A percentile compares a stretch with the other conserved stretches of the same genome.
Conservation (phyloP, 768 basidiomycete genomes). For the Trametes elegans region DNA sequence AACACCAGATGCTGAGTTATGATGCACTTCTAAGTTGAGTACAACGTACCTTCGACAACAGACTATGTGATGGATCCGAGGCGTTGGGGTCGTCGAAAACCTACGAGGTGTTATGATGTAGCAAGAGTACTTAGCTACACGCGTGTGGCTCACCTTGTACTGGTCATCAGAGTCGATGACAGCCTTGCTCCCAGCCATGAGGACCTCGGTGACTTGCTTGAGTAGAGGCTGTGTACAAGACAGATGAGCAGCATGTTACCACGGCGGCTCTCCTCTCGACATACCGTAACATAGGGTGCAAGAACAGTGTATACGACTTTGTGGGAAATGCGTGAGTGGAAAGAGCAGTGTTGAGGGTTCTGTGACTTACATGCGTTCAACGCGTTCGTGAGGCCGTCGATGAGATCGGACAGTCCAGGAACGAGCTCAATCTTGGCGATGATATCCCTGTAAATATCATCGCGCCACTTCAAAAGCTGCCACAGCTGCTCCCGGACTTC, state of each 20-base stretch:
- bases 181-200: constrained; percentile 62
- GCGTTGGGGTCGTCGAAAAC: constrained; percentile 67
- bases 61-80: constrained; percentile 71
- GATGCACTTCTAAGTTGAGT: not conserved
- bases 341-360: no score
- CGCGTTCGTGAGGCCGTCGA: constrained; percentile 62
- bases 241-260: not conserved
- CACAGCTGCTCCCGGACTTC: constrained; percentile 58
- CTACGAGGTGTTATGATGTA: no score
- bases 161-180: constrained; percentile 72
- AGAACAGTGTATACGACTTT: constrained; percentile 68
- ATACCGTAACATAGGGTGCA: constrained; percentile 61
- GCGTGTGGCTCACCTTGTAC: constrained; percentile 56
- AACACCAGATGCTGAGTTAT: not conserved
- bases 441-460: constrained; percentile 53
- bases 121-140: no score
- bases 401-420: constrained; percentile 54
- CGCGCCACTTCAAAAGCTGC: constrained; percentile 61
- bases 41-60: constrained; percentile 59
- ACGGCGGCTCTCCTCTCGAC: constrained; percentile 10
- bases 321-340: no score
- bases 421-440: constrained; percentile 60
- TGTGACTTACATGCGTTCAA: constrained; percentile 67
- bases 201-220: constrained; percentile 51
- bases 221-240: constrained; percentile 50